phyloP scores from a whole-genome alignment of 2,329 filamentous ascomycete species.

The Periconia digitata region DNA sequence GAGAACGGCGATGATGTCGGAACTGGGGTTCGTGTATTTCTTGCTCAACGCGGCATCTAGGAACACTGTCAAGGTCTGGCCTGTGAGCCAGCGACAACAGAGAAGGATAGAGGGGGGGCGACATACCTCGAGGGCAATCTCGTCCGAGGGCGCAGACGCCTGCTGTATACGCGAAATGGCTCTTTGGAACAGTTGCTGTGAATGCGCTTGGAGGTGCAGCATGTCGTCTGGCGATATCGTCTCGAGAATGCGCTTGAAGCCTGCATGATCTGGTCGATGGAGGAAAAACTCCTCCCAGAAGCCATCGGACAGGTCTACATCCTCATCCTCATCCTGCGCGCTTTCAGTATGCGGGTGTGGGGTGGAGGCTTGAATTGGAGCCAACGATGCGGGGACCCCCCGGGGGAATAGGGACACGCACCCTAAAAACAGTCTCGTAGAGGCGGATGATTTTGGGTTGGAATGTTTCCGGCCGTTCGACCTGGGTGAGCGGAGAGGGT shows the following conservation, averaged over 20 bases:
- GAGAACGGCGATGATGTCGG: conserved; percentile 87
- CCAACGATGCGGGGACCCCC: background rate
- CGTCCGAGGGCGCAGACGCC: conserved; percentile 62
- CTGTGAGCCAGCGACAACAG: conserved; percentile 45
- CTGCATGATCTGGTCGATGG: conserved; percentile 72
- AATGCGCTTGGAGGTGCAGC: conserved; percentile 72
- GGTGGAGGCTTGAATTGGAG: background rate
- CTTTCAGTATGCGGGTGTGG: conserved; percentile 15
- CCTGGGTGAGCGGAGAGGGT: conserved; percentile 88
- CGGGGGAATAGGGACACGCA: conserved; percentile 31
- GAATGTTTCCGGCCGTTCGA: conserved; percentile 85
- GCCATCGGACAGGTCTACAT: conserved; percentile 73
- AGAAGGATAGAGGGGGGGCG: conserved; percentile 30
- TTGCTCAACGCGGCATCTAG: conserved; percentile 80
- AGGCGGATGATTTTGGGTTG: conserved; percentile 91
- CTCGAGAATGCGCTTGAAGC: conserved; percentile 69
- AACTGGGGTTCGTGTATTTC: conserved; percentile 91
- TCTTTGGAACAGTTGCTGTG: conserved; percentile 74
- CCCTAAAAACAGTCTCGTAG: conserved; percentile 78
- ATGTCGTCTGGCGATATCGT: conserved; percentile 73
- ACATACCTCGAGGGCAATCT: conserved; percentile 80
- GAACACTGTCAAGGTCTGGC: conserved; percentile 85
- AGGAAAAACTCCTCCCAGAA: conserved; percentile 98
- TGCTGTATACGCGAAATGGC: conserved; percentile 70
- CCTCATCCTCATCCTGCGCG: conserved; percentile 54